phyloP scores from a whole-genome alignment of 2,329 filamentous ascomycete genomes.

The Byssothecium circinans region DNA sequence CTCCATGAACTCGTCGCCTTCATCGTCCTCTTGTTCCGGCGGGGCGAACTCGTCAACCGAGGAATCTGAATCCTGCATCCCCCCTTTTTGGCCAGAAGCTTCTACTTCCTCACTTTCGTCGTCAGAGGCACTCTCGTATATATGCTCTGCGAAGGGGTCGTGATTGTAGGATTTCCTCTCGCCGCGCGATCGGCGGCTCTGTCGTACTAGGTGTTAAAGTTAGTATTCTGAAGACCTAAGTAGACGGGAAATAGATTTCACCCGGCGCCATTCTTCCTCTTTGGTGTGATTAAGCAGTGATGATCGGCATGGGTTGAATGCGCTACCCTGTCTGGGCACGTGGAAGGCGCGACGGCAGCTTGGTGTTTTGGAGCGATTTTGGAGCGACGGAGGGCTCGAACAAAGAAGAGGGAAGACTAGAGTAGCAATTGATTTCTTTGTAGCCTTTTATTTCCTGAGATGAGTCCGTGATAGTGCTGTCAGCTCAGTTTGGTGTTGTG shows the following conservation, averaged over 20 bases:
- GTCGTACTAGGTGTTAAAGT: neutral
- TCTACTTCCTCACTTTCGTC: slow-evolving; percentile 20
- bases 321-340: too few relatives aligned
- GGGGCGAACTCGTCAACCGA: slow-evolving; percentile 32
- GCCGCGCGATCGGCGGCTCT: neutral
- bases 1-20: slow-evolving; percentile 26
- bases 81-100: slow-evolving; percentile 12
- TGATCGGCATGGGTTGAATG: too few relatives aligned
- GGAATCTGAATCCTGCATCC: slow-evolving; percentile 9
- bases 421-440: too few relatives aligned
- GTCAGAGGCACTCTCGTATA: slow-evolving; percentile 20
- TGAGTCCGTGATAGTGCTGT: too few relatives aligned
- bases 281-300: neutral
- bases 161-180: slow-evolving; percentile 6
- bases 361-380: too few relatives aligned
- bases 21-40: slow-evolving; percentile 25
- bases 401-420: too few relatives aligned
- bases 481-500: too few relatives aligned
- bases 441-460: too few relatives aligned
- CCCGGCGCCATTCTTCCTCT: slow-evolving; percentile 13
- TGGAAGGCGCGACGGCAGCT: too few relatives aligned
- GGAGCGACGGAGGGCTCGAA: too few relatives aligned
- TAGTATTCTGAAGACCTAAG: neutral
- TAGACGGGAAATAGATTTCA: neutral
- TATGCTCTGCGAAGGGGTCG: slow-evolving; percentile 1